Percentiles rank a stretch among this genome's conserved stretches.
Conservation (phyloP, 108 stramenopile species). For the Schizochytrium sp. region DNA sequence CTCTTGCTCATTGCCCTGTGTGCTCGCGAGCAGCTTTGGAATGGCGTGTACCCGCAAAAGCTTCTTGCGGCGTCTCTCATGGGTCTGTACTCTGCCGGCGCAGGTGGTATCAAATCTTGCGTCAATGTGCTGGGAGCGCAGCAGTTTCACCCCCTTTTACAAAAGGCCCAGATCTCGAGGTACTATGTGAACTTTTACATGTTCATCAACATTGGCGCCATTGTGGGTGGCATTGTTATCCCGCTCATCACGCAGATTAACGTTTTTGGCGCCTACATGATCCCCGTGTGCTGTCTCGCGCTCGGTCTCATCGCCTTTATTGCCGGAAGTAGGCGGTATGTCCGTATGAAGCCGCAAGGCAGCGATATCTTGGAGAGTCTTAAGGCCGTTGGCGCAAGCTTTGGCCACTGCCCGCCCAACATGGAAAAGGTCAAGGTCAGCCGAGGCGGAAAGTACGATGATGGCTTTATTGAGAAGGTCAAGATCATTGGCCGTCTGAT, state of each 20-base stretch:
- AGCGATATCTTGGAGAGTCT: background rate
- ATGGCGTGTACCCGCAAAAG: slow-evolving; percentile 43
- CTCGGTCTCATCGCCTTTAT: slow-evolving; percentile 58
- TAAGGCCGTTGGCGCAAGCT: slow-evolving; percentile 10
- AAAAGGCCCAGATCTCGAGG: slow-evolving; percentile 60
- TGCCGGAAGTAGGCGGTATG: slow-evolving; percentile 55
- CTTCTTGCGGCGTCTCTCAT: slow-evolving; percentile 55
- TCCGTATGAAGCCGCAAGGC: slow-evolving; percentile 40
- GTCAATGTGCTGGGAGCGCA: slow-evolving; percentile 79
- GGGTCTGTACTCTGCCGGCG: slow-evolving; percentile 68
- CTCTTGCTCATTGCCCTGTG: slow-evolving; percentile 58
- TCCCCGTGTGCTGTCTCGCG: slow-evolving; percentile 53
- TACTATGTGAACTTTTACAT: slow-evolving; percentile 81
- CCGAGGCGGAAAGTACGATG: background rate
- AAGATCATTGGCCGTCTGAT: slow-evolving; percentile 43
- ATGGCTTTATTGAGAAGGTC: background rate
- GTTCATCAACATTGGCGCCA: slow-evolving; percentile 74
- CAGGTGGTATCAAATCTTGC: slow-evolving; percentile 67
- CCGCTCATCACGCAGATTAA: slow-evolving; percentile 62
- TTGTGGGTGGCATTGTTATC: slow-evolving; percentile 64
- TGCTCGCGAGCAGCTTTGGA: slow-evolving; percentile 4
- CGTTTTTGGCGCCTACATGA: slow-evolving; percentile 64
- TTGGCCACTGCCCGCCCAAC: slow-evolving; percentile 9
- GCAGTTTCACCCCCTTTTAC: slow-evolving; percentile 73
- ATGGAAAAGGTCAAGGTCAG: background rate